Conservation (phyloP, 2,329 filamentous ascomycete species). For the Thelonectria rubi region DNA sequence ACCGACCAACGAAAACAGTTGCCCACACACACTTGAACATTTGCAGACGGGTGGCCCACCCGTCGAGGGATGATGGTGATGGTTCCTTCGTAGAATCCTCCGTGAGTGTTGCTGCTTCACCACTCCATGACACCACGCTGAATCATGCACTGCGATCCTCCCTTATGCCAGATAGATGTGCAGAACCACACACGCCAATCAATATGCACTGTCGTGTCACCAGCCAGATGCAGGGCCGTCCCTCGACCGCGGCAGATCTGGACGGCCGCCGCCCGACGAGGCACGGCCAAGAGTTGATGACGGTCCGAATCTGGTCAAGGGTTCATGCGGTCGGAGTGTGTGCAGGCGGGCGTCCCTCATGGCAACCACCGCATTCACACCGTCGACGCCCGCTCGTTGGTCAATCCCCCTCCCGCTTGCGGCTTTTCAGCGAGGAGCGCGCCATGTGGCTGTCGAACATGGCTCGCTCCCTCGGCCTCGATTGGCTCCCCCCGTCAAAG, state of each 20-base stretch:
- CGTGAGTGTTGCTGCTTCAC: not conserved
- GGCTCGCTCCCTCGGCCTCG: not conserved
- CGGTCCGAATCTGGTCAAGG: not conserved
- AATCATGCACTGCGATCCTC: not conserved
- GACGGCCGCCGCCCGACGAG: too few species aligned
- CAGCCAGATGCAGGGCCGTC: too few species aligned
- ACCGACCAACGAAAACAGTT: not conserved
- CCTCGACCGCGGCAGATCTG: too few species aligned
- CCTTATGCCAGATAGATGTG: not conserved
- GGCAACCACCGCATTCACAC: conserved; percentile 1
- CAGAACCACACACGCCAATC: not conserved
- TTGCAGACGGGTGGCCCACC: not conserved
- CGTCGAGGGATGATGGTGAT: not conserved
- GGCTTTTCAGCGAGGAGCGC: not conserved
- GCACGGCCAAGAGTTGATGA: not conserved
- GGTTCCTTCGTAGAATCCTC: not conserved
- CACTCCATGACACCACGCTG: not conserved
- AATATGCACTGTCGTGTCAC: not conserved
- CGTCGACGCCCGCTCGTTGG: not conserved
- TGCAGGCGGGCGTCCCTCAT: not conserved
- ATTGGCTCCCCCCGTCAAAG: not conserved
- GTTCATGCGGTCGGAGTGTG: not conserved
- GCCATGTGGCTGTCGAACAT: not conserved
- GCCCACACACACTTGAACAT: not conserved
- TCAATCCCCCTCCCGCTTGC: not conserved